Evolutionary conservation across 805 yeast genomes (phyloP).

Genomic region (Kuraishia piskuri): DNA sequence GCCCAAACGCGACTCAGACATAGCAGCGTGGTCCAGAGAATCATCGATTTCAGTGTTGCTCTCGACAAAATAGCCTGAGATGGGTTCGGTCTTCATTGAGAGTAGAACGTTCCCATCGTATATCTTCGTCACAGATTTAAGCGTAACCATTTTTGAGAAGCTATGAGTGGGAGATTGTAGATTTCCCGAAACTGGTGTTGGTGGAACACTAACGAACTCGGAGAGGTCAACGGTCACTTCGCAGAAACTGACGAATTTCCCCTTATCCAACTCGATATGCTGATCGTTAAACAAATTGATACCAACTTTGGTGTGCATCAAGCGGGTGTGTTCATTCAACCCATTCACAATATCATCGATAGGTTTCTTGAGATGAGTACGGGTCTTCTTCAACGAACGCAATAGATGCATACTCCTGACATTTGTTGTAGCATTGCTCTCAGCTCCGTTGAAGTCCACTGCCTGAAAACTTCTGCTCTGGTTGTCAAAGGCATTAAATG

Average conservation of each 20-base stretch:
- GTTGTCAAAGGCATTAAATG: neutral
- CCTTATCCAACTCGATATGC: slow-evolving; percentile 8
- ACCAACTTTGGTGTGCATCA: neutral
- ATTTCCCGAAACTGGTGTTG: neutral
- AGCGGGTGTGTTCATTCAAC: neutral
- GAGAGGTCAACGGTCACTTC: slow-evolving; percentile 15
- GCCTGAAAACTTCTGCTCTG: neutral
- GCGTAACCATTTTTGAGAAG: slow-evolving; percentile 18
- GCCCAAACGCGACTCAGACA: neutral
- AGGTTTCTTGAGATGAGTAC: neutral
- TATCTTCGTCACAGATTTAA: slow-evolving; percentile 17
- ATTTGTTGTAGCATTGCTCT: neutral
- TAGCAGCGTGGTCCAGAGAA: neutral
- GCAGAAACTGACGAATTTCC: slow-evolving; percentile 19
- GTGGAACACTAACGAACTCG: slow-evolving; percentile 8
- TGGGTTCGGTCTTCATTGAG: slow-evolving; percentile 18
- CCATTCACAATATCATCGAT: neutral
- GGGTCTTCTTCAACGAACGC: neutral
- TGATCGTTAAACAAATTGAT: neutral
- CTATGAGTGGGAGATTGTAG: slow-evolving; percentile 6
- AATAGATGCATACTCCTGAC: neutral
- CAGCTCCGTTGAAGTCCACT: neutral
- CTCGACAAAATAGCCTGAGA: slow-evolving; percentile 17
- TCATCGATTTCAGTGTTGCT: neutral
- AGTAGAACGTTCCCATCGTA: slow-evolving; percentile 15